phyloP scores from a whole-genome alignment of 805 yeast genomes.

The Saturnispora hagleri region DNA sequence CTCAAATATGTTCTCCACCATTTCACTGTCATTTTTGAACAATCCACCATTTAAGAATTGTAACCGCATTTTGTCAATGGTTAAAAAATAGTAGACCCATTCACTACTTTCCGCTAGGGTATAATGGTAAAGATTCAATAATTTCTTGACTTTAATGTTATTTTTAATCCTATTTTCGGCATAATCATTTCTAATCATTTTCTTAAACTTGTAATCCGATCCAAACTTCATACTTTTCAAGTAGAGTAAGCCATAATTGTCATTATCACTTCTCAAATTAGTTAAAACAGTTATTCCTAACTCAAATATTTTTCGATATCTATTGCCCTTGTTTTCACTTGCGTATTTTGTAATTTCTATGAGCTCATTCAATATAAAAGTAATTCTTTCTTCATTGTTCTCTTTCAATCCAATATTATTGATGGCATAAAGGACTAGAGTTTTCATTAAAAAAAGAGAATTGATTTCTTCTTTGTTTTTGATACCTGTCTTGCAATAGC shows the following conservation, averaged over 20 bases:
- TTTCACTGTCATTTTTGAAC: conserved; percentile 33
- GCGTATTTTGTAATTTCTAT: background rate
- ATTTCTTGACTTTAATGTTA: conserved; percentile 35
- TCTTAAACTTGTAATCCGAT: conserved; percentile 24
- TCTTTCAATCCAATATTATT: background rate
- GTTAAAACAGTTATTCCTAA: conserved; percentile 5
- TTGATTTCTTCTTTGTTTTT: conserved; percentile 1
- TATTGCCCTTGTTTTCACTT: background rate
- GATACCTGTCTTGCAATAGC: background rate
- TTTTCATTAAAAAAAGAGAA: background rate
- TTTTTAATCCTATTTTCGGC: conserved; percentile 27
- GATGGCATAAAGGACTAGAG: background rate
- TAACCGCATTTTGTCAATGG: conserved; percentile 60
- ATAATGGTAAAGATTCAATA: conserved; percentile 41
- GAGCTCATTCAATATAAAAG: background rate
- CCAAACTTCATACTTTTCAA: background rate
- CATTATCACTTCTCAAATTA: background rate
- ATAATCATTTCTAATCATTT: conserved; percentile 28
- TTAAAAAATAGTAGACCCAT: conserved; percentile 66
- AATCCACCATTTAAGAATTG: conserved; percentile 53
- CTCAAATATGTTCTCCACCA: conserved; percentile 33
- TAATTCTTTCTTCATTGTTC: background rate
- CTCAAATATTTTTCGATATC: background rate
- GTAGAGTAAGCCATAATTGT: background rate
- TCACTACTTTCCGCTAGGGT: conserved; percentile 44